phyloP scores from a whole-genome alignment of 371 early-diverging fungal genomes.

The Mucor piriformis region DNA sequence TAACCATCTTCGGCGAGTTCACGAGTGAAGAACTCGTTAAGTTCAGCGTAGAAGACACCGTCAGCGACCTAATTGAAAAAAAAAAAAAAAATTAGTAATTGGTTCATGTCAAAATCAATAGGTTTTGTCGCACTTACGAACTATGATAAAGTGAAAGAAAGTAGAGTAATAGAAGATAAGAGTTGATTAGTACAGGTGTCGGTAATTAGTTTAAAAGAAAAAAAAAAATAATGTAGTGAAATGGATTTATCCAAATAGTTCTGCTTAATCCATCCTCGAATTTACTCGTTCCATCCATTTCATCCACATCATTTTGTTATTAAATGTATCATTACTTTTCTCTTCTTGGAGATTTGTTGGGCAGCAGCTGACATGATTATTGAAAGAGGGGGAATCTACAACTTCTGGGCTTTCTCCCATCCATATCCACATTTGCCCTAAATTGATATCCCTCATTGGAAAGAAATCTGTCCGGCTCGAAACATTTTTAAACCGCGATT shows the following conservation, averaged over 20 bases:
- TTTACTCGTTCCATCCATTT: constrained; percentile 3
- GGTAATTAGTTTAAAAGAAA: not conserved
- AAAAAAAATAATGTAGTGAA: not conserved
- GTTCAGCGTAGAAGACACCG: constrained; percentile 99
- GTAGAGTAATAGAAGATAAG: not conserved
- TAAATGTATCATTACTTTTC: constrained; percentile 56
- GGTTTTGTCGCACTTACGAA: constrained; percentile 49
- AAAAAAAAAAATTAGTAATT: not conserved
- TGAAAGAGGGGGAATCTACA: constrained; percentile 25
- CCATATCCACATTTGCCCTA: not conserved
- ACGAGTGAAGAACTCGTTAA: constrained; percentile 98
- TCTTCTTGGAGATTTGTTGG: constrained; percentile 71
- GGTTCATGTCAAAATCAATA: not conserved
- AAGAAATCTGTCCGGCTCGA: no score
- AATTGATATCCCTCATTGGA: not conserved
- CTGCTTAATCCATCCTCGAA: constrained; percentile 25
- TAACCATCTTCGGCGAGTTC: constrained; percentile 90
- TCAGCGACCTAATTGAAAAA: constrained; percentile 76
- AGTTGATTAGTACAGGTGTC: not conserved
- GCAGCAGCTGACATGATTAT: constrained; percentile 39
- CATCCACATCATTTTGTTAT: not conserved
- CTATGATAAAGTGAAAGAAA: constrained; percentile 17
- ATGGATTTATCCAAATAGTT: not conserved
- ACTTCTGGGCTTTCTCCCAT: not conserved
- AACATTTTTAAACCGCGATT: no score